Conservation (phyloP, 2,329 filamentous ascomycete genomes). For the Botryotinia globosa region DNA sequence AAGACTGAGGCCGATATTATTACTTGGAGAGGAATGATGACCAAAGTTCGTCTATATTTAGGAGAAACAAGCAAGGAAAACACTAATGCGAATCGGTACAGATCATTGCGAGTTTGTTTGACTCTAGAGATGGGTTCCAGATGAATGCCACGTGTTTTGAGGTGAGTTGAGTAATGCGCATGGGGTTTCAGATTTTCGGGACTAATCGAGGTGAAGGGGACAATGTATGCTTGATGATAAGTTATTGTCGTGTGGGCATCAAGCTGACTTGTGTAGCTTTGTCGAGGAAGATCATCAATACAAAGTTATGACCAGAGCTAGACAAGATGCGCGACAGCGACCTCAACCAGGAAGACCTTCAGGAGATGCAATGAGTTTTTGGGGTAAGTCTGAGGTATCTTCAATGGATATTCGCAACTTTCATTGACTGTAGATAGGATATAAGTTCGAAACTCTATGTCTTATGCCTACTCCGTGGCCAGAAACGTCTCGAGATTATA, state of each 20-base stretch:
- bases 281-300: constrained; percentile 86
- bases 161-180: constrained; percentile 47
- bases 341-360: constrained; percentile 53
- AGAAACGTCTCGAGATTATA: constrained; percentile 68
- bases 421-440: constrained; percentile 56
- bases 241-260: background rate
- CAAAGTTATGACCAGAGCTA: constrained; percentile 60
- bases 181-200: background rate
- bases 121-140: constrained; percentile 82
- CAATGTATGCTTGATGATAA: constrained; percentile 45
- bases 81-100: constrained; percentile 40
- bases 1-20: constrained; percentile 67
- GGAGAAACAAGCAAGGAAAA: background rate
- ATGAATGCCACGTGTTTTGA: constrained; percentile 95
- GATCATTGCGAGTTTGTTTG: constrained; percentile 84
- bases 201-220: constrained; percentile 45
- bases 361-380: constrained; percentile 84
- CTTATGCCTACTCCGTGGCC: constrained; percentile 74
- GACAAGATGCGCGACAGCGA: constrained; percentile 51
- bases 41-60: constrained; percentile 61
- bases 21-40: constrained; percentile 98
- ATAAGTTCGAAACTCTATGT: constrained; percentile 91
- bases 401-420: background rate
- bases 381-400: constrained; percentile 58
- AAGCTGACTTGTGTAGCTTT: constrained; percentile 56